These are phyloP conservation scores for Quercus gilva DNA, from an alignment of 306 rosid species.

Conservation along the genomic window DNA sequence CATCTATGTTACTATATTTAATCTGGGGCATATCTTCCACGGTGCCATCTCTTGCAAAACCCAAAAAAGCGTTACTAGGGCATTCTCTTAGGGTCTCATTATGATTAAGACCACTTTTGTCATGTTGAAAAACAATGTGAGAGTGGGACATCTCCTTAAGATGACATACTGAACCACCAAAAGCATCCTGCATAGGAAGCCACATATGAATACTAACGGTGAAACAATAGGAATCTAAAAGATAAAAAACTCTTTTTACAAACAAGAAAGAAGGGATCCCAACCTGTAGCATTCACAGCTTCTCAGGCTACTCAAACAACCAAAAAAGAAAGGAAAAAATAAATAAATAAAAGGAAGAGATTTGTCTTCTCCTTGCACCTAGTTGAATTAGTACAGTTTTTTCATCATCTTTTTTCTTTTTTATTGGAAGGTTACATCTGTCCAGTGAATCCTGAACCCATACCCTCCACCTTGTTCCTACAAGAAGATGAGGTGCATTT, in stretches of 20 bases:
- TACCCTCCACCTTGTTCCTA: background rate
- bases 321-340: background rate
- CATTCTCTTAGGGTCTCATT: slow-evolving; percentile 21
- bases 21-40: slow-evolving; percentile 16
- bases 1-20: slow-evolving; percentile 24
- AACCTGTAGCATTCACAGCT: background rate
- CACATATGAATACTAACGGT: background rate
- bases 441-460: background rate
- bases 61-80: slow-evolving; percentile 3
- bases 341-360: background rate
- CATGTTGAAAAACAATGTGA: background rate
- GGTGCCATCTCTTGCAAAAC: slow-evolving; percentile 9
- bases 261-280: background rate
- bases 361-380: background rate
- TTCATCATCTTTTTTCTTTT: background rate
- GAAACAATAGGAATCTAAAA: background rate
- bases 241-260: background rate
- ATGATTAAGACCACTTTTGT: background rate
- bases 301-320: background rate
- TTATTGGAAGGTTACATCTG: background rate
- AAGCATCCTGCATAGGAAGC: slow-evolving; percentile 15
- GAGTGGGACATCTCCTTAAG: slow-evolving; percentile 17
- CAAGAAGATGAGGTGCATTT: background rate
- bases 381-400: background rate
- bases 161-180: slow-evolving; percentile 12